Percentiles rank a stretch among this genome's conserved stretches.
Evolutionary conservation across 176 grass and related monocot genomes (phyloP).

Genomic region (Tillandsia fasciculata): DNA sequence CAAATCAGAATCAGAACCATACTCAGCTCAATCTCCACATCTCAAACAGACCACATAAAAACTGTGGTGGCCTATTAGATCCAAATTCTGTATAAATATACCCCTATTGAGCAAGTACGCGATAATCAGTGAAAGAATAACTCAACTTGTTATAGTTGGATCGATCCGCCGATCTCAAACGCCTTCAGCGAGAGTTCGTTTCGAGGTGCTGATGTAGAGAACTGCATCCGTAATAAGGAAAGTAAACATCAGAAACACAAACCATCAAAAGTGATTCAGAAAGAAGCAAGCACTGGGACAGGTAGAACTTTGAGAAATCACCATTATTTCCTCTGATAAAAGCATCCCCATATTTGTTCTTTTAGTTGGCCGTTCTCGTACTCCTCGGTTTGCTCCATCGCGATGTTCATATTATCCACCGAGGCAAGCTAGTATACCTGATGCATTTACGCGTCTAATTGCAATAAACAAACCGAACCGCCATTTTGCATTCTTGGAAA

Average conservation of each 20-base stretch:
- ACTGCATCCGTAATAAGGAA: slow-evolving; percentile 35
- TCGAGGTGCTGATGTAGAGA: slow-evolving; percentile 83
- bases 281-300: background rate
- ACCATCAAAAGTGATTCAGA: background rate
- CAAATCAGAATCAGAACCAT: too few species aligned
- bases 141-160: background rate
- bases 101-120: too few species aligned
- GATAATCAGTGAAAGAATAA: background rate
- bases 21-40: too few species aligned
- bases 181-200: slow-evolving; percentile 46
- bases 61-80: too few species aligned
- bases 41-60: too few species aligned
- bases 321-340: slow-evolving; percentile 99
- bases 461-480: background rate
- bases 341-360: slow-evolving; percentile 97
- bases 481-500: background rate
- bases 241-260: too few species aligned
- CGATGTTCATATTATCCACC: slow-evolving; percentile 99
- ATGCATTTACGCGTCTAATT: background rate
- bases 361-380: slow-evolving; percentile 91
- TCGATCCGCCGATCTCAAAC: slow-evolving; percentile 15
- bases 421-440: slow-evolving; percentile 85
- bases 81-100: too few species aligned
- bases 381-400: slow-evolving; percentile 97
- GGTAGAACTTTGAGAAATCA: slow-evolving; percentile 12